phyloP scores from a whole-genome alignment of 2,329 filamentous ascomycete species.

The Diaporthe ampelina region DNA sequence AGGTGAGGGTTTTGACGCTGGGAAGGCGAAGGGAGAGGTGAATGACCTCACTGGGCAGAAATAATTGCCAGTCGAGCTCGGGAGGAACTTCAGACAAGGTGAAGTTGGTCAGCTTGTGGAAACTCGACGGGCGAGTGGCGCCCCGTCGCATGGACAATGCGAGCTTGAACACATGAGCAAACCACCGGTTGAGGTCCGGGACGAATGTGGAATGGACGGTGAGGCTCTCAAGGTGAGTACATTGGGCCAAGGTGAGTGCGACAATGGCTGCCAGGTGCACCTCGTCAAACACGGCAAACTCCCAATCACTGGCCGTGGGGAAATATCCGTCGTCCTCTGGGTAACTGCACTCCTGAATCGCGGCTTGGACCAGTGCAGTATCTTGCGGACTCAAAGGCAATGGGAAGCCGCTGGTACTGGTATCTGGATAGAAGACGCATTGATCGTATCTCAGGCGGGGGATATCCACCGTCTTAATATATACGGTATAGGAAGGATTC shows the following conservation, averaged over 20 bases:
- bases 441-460: neutral
- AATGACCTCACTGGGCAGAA: neutral
- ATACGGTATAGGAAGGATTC: neutral
- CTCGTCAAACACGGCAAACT: neutral
- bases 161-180: neutral
- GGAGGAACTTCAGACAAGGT: neutral
- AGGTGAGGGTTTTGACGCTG: neutral
- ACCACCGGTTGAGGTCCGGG: neutral
- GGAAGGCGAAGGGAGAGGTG: neutral
- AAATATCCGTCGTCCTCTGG: too few relatives aligned
- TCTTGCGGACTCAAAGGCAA: neutral
- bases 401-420: neutral
- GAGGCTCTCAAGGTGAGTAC: slow-evolving; percentile 4
- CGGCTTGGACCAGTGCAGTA: neutral
- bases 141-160: neutral
- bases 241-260: neutral
- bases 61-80: neutral
- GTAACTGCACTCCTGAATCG: neutral
- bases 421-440: too few relatives aligned
- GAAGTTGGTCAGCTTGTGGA: neutral
- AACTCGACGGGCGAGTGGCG: neutral
- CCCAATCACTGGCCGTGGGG: neutral
- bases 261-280: neutral
- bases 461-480: neutral
- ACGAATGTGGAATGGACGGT: neutral